Conservation (phyloP, 2,329 filamentous ascomycete species). For the Bipolaris zeicola region DNA sequence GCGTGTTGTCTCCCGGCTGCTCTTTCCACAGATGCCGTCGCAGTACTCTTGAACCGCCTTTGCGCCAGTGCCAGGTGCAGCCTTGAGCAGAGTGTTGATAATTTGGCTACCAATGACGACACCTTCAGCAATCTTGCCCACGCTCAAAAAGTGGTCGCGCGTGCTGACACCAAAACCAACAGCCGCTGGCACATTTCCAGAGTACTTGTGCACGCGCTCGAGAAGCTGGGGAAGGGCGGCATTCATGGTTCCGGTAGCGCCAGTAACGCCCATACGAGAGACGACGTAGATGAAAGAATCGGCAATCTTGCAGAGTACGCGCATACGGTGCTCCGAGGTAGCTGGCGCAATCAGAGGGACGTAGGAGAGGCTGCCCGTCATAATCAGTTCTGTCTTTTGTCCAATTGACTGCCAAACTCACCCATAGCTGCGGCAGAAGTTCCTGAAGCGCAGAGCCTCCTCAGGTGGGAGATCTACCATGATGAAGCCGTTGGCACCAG, state of each 20-base stretch:
- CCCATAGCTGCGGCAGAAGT: conserved; percentile 78
- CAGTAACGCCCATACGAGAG: conserved; percentile 94
- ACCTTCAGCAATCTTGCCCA: conserved; percentile 84
- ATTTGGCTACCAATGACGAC: conserved; percentile 98
- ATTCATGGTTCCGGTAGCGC: conserved; percentile 82
- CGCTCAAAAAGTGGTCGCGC: conserved; percentile 86
- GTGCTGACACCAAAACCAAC: conserved; percentile 98
- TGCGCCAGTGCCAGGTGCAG: conserved; percentile 67
- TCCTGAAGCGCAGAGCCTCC: conserved; percentile 90
- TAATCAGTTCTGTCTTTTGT: conserved; percentile 21
- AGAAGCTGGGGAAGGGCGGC: conserved; percentile 81
- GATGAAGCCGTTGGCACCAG: conserved; percentile 94
- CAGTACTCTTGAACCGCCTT: conserved; percentile 87
- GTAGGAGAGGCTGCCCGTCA: conserved; percentile 73
- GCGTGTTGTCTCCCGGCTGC: conserved; percentile 59
- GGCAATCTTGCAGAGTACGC: conserved; percentile 91
- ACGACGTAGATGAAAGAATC: conserved; percentile 99
- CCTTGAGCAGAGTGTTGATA: conserved; percentile 76
- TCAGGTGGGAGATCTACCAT: conserved; percentile 94
- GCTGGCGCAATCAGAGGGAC: conserved; percentile 95
- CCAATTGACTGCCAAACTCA: conserved; percentile 50
- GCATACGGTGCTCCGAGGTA: conserved; percentile 92
- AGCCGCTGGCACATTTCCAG: conserved; percentile 85
- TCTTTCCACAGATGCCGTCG: conserved; percentile 69
- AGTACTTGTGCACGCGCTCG: conserved; percentile 86